Evolutionary conservation across 495 filamentous ascomycete genomes (phyloP).

Genomic region (Xylaria curta): DNA sequence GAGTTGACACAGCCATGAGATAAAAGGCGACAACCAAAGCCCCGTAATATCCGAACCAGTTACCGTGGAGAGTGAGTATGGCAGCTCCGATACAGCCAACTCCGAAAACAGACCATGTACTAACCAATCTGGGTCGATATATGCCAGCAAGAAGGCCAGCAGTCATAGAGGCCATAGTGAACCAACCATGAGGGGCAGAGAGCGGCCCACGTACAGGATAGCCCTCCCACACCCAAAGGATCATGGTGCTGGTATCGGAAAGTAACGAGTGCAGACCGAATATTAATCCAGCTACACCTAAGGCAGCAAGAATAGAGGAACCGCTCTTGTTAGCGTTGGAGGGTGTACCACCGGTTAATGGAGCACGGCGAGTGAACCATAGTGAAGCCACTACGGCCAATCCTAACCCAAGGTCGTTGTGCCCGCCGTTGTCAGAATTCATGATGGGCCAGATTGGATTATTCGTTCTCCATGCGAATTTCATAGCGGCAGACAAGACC

Average conservation of each 20-base stretch:
- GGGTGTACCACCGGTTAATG: slow-evolving; percentile 57
- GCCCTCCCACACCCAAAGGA: slow-evolving; percentile 98
- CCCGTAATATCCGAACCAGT: slow-evolving; percentile 93
- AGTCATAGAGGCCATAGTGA: slow-evolving; percentile 86
- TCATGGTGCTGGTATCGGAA: slow-evolving; percentile 98
- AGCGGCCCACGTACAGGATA: slow-evolving; percentile 91
- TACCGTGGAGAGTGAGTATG: slow-evolving; percentile 74
- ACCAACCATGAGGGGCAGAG: slow-evolving; percentile 84
- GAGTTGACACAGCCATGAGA: slow-evolving; percentile 77
- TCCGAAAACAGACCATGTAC: slow-evolving; percentile 82
- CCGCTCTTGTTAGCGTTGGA: slow-evolving; percentile 56
- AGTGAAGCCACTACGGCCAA: slow-evolving; percentile 78
- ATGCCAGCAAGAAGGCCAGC: slow-evolving; percentile 80
- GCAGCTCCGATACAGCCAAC: slow-evolving; percentile 80
- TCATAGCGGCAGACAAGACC: slow-evolving; percentile 82
- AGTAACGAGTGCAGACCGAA: slow-evolving; percentile 94
- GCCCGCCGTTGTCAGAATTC: slow-evolving; percentile 86
- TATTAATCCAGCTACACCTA: slow-evolving; percentile 83
- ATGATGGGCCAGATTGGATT: slow-evolving; percentile 98
- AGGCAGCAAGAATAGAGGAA: slow-evolving; percentile 71
- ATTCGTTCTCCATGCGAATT: slow-evolving; percentile 95
- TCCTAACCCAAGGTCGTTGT: slow-evolving; percentile 82
- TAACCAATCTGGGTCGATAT: slow-evolving; percentile 69
- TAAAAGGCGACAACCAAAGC: slow-evolving; percentile 78
- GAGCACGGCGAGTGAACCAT: slow-evolving; percentile 66